Evolutionary conservation across 1,139 yeast species (phyloP).

Genomic region (Pichia sp.): DNA sequence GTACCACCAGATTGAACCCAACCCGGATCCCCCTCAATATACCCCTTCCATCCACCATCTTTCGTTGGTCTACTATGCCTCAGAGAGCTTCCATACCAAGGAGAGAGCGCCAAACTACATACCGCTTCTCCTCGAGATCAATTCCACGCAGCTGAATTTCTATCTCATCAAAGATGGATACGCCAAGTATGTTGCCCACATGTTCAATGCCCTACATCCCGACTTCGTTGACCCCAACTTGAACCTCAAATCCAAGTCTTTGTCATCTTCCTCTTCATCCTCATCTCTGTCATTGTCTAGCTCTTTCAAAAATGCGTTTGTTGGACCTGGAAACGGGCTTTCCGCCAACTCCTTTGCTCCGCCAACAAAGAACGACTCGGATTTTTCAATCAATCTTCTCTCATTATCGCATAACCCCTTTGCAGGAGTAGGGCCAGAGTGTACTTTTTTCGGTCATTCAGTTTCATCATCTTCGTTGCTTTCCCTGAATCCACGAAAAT

Average conservation of each 20-base stretch:
- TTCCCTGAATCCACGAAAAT: background rate
- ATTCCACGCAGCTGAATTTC: slow-evolving; percentile 27
- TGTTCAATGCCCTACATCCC: slow-evolving; percentile 20
- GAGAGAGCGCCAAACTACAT: slow-evolving; percentile 5
- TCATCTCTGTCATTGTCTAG: background rate
- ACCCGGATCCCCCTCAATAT: slow-evolving; percentile 14
- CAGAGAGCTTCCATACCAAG: slow-evolving; percentile 4
- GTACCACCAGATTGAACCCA: slow-evolving; percentile 1
- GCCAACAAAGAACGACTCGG: background rate
- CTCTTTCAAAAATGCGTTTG: background rate
- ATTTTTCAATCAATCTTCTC: background rate
- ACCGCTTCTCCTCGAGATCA: slow-evolving; percentile 25
- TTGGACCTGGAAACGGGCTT: slow-evolving; percentile 9
- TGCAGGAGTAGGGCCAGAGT: background rate
- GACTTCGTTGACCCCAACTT: slow-evolving; percentile 23
- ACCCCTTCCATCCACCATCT: slow-evolving; percentile 16
- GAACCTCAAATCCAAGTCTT: slow-evolving; percentile 18
- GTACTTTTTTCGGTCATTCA: background rate
- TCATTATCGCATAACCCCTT: background rate
- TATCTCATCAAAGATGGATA: slow-evolving; percentile 15
- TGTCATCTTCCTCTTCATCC: background rate
- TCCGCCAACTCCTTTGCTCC: slow-evolving; percentile 3
- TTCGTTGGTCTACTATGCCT: slow-evolving; percentile 13
- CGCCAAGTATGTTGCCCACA: slow-evolving; percentile 15
- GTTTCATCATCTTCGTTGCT: slow-evolving; percentile 1